Conservation (phyloP, 495 filamentous ascomycete species). For the Lasiosphaeriaceae sp. region DNA sequence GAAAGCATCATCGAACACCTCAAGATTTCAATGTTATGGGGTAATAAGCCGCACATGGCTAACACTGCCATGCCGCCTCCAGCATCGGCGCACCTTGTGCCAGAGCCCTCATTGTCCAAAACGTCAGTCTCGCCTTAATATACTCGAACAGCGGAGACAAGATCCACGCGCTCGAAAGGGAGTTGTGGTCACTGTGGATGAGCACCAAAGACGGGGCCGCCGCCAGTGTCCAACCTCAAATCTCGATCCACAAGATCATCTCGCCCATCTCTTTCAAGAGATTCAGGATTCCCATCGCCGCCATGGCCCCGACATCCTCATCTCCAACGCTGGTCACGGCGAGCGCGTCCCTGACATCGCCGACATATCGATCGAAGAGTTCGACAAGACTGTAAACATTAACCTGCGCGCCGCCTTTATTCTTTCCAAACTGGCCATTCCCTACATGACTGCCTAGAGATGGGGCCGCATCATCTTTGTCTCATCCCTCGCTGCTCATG, state of each 20-base stretch:
- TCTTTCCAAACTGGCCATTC: conserved; percentile 59
- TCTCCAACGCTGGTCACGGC: conserved; percentile 46
- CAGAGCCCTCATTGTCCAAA: conserved; percentile 48
- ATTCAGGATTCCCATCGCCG: conserved; percentile 51
- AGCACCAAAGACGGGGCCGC: too few species aligned
- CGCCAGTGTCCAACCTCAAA: too few species aligned
- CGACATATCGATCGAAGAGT: conserved; percentile 53
- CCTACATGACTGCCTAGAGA: conserved; percentile 56
- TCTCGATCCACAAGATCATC: conserved; percentile 46
- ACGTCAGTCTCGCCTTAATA: conserved; percentile 57
- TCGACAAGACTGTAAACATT: conserved; percentile 61
- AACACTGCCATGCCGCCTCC: background rate
- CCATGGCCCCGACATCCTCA: conserved; percentile 55
- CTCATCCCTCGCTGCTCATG: conserved; percentile 63
- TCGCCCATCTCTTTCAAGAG: conserved; percentile 48
- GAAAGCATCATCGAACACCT: background rate
- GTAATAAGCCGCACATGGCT: background rate
- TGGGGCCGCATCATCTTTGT: conserved; percentile 70
- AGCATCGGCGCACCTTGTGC: conserved; percentile 63
- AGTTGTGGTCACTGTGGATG: conserved; percentile 19
- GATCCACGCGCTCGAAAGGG: conserved; percentile 41
- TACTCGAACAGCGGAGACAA: conserved; percentile 50
- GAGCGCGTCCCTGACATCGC: conserved; percentile 28
- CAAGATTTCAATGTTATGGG: background rate
- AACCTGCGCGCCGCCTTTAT: conserved; percentile 66